These are phyloP conservation scores for Parathielavia hyrcaniae DNA, from an alignment of 495 filamentous ascomycete species.

Conservation along the genomic window DNA sequence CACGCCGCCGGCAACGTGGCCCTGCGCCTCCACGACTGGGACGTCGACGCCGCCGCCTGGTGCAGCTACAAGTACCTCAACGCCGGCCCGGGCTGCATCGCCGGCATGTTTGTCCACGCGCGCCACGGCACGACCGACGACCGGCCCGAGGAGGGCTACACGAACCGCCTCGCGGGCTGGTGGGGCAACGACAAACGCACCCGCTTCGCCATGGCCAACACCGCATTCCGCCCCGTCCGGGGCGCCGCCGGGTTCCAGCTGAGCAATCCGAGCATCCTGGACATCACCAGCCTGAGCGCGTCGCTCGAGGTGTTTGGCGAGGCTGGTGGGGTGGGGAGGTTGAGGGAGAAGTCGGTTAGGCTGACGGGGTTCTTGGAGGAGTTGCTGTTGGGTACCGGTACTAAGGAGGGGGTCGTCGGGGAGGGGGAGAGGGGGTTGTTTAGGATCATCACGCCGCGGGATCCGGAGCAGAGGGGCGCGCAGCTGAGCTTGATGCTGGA, in stretches of 20 bases:
- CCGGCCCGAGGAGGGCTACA: slow-evolving; percentile 37
- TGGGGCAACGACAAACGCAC: slow-evolving; percentile 76
- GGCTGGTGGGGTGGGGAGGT: slow-evolving; percentile 57
- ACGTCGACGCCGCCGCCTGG: slow-evolving; percentile 95
- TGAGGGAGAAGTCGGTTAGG: slow-evolving; percentile 67
- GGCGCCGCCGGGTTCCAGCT: slow-evolving; percentile 67
- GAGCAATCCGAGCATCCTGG: slow-evolving; percentile 60
- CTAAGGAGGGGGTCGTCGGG: slow-evolving; percentile 27
- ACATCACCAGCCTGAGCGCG: slow-evolving; percentile 64
- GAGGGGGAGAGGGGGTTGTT: slow-evolving; percentile 51
- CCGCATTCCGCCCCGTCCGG: slow-evolving; percentile 65
- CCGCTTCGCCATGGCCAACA: slow-evolving; percentile 72
- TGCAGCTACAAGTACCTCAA: slow-evolving; percentile 98
- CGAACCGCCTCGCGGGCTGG: slow-evolving; percentile 72
- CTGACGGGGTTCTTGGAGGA: slow-evolving; percentile 78
- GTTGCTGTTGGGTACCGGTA: slow-evolving; percentile 47
- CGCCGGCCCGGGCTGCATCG: slow-evolving; percentile 80
- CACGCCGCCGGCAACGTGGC: slow-evolving; percentile 91
- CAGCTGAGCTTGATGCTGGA: slow-evolving; percentile 74
- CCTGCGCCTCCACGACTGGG: slow-evolving; percentile 79
- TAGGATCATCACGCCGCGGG: slow-evolving; percentile 71
- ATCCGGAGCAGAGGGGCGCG: slow-evolving; percentile 68
- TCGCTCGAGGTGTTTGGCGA: slow-evolving; percentile 72
- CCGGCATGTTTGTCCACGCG: slow-evolving; percentile 80
- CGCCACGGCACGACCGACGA: slow-evolving; percentile 51